Evolutionary conservation across 75 land plant species (phyloP), one percentile per base, ranked within the genome.

Genomic region (Cunninghamia lanceolata): DNA sequence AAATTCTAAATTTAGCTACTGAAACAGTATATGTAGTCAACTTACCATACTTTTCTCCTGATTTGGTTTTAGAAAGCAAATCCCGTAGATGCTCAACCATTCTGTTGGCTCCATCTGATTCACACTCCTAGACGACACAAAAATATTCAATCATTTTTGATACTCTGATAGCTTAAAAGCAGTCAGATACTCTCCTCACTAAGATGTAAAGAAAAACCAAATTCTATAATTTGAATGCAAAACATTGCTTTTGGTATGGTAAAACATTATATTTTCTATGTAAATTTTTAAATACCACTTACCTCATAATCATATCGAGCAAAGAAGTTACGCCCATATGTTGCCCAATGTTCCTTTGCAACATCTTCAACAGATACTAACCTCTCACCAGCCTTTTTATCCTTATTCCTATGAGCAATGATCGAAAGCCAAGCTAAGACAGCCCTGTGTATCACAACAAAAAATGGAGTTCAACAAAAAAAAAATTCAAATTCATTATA

Each of bases 231-330:
- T 79, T 42, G 47, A 42, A 43, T 21, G 46, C 47, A 28, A 21
- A 79, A 43, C 13, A 40, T 43, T 43, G n/a, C 28, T 43, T 79
- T 79, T 40, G n/a, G 43, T 42, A 13, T 28, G 39, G 46, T 40
- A 40, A 2, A 9, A 45, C 47, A 79, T 25, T 19, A 28, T 42
- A 10, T 35, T 52, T 16, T 83, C 40, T 36, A 83, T 1, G 35
- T 32, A 11, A 83, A 52, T 19, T 47, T n/a, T 52, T 83, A 36
- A 16, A 46, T 30, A 45, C 56, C 36, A 53, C 25, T 89, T 87
- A 95, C 95, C 91, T 97, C 99, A 91, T 97, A 97, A 86, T 97
- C 99, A 91, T 97, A 96, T 84, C 99, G 90, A 59, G 96, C 93
- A 87, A 96, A 97, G 86, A 96, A 97, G 78, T 97, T 96, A 70